A percentile compares a stretch with the other conserved stretches of the same genome.
Evolutionary conservation across 306 rosid species (phyloP).

Genomic region (Malus sylvestris): DNA sequence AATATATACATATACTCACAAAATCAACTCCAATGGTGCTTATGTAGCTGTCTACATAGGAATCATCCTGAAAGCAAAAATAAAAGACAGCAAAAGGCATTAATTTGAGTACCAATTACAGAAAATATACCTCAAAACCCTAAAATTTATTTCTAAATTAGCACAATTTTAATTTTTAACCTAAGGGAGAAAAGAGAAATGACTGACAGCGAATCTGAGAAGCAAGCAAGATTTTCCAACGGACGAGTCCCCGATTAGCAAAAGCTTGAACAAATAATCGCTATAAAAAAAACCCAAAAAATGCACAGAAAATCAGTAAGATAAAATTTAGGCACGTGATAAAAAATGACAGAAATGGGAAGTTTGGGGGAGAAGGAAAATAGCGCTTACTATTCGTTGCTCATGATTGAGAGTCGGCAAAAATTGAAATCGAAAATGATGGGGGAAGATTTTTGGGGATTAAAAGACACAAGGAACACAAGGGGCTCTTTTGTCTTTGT

Average conservation of each 20-base stretch:
- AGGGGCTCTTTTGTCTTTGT: too few relatives aligned
- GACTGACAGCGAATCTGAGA: slow-evolving; percentile 75
- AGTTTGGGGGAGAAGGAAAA: slow-evolving; percentile 8
- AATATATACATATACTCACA: slow-evolving; percentile 28
- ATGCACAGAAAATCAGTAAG: not conserved
- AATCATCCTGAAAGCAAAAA: slow-evolving; percentile 57
- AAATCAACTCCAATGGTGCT: slow-evolving; percentile 98
- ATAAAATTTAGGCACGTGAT: not conserved
- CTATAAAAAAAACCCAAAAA: slow-evolving; percentile 28
- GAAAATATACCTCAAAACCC: slow-evolving; percentile 1
- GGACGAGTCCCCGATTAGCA: slow-evolving; percentile 91
- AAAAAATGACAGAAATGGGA: not conserved
- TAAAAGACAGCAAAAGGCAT: not conserved
- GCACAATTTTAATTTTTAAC: not conserved
- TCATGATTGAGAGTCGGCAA: slow-evolving; percentile 30
- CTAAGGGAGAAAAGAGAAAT: not conserved
- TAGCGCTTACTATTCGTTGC: slow-evolving; percentile 75
- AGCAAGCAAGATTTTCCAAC: slow-evolving; percentile 94
- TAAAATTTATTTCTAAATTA: not conserved
- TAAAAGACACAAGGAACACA: too few relatives aligned
- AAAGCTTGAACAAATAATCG: slow-evolving; percentile 90
- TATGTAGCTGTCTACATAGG: slow-evolving; percentile 88
- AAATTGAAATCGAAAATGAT: not conserved
- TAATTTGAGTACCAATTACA: not conserved
- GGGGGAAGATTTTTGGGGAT: not conserved